Conservation (phyloP, 768 basidiomycete genomes). For the Tricholoma saponaceum region DNA sequence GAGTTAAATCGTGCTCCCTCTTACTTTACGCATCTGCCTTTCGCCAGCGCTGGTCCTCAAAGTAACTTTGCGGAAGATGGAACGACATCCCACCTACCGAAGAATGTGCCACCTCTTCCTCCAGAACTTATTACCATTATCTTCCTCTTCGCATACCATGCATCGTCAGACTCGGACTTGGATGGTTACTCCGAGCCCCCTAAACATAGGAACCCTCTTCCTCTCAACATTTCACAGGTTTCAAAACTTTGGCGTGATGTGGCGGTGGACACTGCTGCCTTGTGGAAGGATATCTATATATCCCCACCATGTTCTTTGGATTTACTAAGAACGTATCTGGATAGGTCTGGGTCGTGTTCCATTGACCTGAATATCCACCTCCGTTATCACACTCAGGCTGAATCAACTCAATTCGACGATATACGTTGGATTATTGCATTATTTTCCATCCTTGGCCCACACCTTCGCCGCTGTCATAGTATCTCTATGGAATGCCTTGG, state of each 20-base stretch:
- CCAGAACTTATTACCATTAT: background rate
- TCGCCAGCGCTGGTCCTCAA: no score
- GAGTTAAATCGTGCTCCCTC: no score
- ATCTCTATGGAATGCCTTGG: background rate
- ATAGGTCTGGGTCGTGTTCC: background rate
- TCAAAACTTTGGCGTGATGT: conserved; percentile 1
- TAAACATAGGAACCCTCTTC: background rate
- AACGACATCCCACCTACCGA: background rate
- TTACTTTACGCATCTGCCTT: no score
- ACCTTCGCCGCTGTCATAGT: background rate
- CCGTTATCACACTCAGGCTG: background rate
- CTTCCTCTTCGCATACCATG: background rate
- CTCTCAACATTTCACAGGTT: background rate
- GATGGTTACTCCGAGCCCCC: background rate
- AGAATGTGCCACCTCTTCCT: background rate
- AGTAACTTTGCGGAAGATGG: no score
- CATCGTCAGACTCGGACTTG: background rate
- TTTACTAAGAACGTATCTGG: background rate
- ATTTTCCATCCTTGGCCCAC: background rate
- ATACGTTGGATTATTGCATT: background rate
- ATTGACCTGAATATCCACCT: background rate
- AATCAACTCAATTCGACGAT: background rate
- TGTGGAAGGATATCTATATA: background rate
- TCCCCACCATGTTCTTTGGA: conserved; percentile 1
- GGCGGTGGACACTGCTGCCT: background rate